Conservation (phyloP, 164 flowering plant species). For the Annona cherimola region DNA sequence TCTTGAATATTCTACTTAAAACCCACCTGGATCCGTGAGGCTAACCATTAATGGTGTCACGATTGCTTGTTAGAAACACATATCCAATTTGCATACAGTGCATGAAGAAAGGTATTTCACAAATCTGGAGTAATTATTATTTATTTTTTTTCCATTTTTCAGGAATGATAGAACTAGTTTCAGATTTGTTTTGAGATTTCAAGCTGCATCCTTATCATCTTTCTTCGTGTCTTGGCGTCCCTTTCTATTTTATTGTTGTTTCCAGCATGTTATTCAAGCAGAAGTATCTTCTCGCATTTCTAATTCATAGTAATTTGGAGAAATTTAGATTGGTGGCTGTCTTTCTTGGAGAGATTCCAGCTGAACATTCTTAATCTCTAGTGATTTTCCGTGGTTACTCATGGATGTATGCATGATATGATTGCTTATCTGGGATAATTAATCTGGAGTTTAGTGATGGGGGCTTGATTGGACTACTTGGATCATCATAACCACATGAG, state of each 20-base stretch:
- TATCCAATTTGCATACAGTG: too few relatives aligned
- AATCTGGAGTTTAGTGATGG: too few relatives aligned
- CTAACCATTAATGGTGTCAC: too few relatives aligned
- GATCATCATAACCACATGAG: background rate
- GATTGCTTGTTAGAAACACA: too few relatives aligned
- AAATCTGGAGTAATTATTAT: background rate
- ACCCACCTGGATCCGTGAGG: too few relatives aligned
- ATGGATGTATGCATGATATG: background rate
- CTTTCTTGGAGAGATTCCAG: background rate
- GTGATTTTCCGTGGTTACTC: background rate
- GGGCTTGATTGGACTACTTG: background rate
- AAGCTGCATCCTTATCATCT: background rate
- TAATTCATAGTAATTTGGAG: background rate
- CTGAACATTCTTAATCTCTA: background rate
- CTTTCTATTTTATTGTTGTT: background rate
- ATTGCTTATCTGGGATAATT: background rate
- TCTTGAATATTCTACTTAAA: too few relatives aligned
- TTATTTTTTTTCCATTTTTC: too few relatives aligned
- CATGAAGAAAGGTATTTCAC: background rate
- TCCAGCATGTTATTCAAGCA: background rate
- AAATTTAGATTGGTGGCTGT: background rate
- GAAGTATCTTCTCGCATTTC: background rate
- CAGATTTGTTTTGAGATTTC: background rate
- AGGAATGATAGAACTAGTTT: background rate
- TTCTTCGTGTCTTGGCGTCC: background rate